Conservation (phyloP, 2,329 filamentous ascomycete genomes). For the Fusarium agapanthi region DNA sequence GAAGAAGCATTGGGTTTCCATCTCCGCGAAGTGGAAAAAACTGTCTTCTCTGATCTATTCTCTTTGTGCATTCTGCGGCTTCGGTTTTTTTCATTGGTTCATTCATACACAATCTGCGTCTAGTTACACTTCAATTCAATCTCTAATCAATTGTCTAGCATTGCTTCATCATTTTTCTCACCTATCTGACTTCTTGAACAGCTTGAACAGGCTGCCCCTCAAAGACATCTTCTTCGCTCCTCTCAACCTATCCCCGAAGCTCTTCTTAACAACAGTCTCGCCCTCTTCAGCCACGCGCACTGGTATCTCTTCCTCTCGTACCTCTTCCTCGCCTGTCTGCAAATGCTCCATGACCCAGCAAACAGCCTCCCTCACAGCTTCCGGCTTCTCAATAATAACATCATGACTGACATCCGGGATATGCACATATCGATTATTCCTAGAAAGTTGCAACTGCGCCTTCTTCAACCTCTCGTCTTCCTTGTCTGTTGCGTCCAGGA, state of each 20-base stretch:
- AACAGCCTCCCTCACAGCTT: conserved; percentile 23
- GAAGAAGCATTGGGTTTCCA: neutral
- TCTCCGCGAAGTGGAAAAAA: fast-evolving
- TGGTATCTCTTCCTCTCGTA: fast-evolving
- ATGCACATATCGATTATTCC: conserved; percentile 28
- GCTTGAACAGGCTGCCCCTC: neutral
- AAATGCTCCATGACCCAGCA: conserved; percentile 29
- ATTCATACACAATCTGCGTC: neutral
- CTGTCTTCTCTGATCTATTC: no score
- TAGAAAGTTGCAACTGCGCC: conserved; percentile 24
- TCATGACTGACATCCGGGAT: conserved; percentile 31
- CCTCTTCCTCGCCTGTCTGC: fast-evolving
- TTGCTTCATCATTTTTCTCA: neutral
- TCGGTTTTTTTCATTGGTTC: neutral
- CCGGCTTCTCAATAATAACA: conserved; percentile 21
- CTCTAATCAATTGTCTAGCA: neutral
- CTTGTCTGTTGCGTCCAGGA: conserved; percentile 20
- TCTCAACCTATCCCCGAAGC: neutral
- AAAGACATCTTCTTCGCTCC: neutral
- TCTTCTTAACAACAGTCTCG: neutral
- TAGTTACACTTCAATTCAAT: no score
- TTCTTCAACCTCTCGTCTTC: conserved; percentile 36
- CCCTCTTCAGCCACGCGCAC: fast-evolving
- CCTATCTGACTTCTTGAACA: neutral
- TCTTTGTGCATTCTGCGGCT: no score